Base-by-base conservation (phyloP, 208 protist species). In the Angomonas ambiguus region DNA sequence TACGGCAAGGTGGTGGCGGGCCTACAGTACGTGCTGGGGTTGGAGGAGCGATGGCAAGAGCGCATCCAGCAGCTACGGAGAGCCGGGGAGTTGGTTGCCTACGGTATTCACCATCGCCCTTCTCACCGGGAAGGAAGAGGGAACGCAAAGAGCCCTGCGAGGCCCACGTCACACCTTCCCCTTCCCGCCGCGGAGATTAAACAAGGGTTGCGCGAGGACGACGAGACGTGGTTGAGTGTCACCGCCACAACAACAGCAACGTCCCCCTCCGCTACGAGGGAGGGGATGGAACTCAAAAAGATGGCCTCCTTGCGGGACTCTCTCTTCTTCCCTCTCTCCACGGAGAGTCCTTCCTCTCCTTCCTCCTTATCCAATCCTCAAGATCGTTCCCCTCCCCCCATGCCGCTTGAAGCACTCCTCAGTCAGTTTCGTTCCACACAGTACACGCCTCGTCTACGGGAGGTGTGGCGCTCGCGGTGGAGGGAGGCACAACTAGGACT, bases 1-100 rank as follows among this genome's bases (percentile, higher is more conserved):
- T 91, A 91, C 71, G 56, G 66, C 49, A 62, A 68, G n/a, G 64
- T 85, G 2, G 64, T 80, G 20, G 73, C 60, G 24, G 83, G 82
- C 0, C 63, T 94, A 13, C 32, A 63, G 8, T 69, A 91, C 72
- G 62, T 83, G 51, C 34, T 51, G 11, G 57, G 28, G 38, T 75
- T 80, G 56, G 63, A 79, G 45, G 31, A 70, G 64, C 83, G 85
- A 0, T 25, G 83, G 62, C 51, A 30, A 27, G 41, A 27, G n/a
- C 57, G 64, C 2, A 63, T 66, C 22, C 51, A 71, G 20, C 30
- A 66, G 45, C 59, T 94, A 42, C 25, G 32, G 27, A 66, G 56
- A 28, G 60, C 78, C 1, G 83, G 79, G 20, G 64, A 69, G 2
- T 63, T 91, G 2, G 76, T 88, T 20, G 78, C 77, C 10, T 72